Evolutionary conservation across 2,329 filamentous ascomycete genomes (phyloP), one percentile per base, ranked within the genome.

Genomic region (Penicillium palitans): DNA sequence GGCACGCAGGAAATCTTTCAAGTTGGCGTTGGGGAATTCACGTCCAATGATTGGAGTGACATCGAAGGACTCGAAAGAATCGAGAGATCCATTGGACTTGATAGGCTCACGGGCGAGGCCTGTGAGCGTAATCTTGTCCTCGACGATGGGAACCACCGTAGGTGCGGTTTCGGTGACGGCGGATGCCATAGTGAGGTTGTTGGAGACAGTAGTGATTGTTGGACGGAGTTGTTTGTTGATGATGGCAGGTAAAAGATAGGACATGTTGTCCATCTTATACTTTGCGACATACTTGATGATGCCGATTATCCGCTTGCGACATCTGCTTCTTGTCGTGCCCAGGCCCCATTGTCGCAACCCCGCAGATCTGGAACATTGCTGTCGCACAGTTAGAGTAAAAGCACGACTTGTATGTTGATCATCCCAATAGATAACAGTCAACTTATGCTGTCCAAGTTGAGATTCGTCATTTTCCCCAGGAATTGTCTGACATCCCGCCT

Each of bases 31-130:
- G 1, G 74, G 71, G 45, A 77, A 84, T 63, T 84, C 81, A 21
- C 74, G 74, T 15, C 81, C 81, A 60, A 84, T 83, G 19, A 78
- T 72, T 8, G 81, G 80, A 2, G 81, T 84, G 3, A 81, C 71
- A 55, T 83, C 81, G 52, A 81, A 79, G 9, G 69, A 77, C 15
- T 79, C 71, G 58, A 76, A 81, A 12, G 72, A 59, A 19, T 82
- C 74, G 0, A 83, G 69, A 0, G 67, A 66, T 17, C 79, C 80
- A 10, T 62, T 72, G 13, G 72, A 68, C 58, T 77, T 70, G 17
- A 82, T 58, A 3, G 76, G 75, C 33, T 68, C 63, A 31, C 61
- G 60, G 15, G 62, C 61, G 13, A 59, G 56, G 13, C 57, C 48
- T 31, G 66, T 66, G 9, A 61, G 29, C 1, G 41, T 51, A 27